Evolutionary conservation across 176 grass and related monocot species (phyloP).

Genomic region (Stipa capillata): DNA sequence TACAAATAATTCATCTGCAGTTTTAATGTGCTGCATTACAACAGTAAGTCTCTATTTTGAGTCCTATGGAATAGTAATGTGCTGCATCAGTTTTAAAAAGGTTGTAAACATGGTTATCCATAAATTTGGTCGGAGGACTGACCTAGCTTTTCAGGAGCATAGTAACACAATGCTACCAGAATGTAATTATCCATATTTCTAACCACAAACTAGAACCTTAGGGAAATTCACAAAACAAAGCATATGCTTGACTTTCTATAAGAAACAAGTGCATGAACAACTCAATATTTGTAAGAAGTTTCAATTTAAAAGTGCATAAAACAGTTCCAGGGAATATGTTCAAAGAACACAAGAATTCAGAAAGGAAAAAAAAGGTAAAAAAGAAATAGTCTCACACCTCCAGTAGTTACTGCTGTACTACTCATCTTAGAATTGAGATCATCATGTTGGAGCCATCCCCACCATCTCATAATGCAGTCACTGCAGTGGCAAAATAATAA

Average conservation of each 20-base stretch:
- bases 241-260: not conserved
- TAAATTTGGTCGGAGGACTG: not conserved
- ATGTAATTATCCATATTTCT: not conserved
- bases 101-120: not conserved
- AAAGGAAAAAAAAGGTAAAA: not conserved
- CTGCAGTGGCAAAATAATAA: conserved; percentile 37
- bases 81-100: not conserved
- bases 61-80: not conserved
- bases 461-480: conserved; percentile 80
- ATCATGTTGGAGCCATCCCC: conserved; percentile 66
- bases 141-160: not conserved
- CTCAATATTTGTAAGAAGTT: not conserved
- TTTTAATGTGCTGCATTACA: not conserved
- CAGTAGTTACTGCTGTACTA: not conserved
- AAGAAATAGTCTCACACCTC: conserved; percentile 20
- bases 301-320: not conserved
- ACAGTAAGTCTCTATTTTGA: not conserved
- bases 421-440: conserved; percentile 16
- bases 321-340: not conserved
- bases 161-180: not conserved
- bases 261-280: not conserved
- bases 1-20: not conserved
- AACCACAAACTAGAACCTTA: not conserved
- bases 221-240: not conserved
- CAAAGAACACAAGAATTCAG: not conserved